A percentile compares a stretch with the other conserved stretches of the same genome.
Evolutionary conservation across 345 rosid genomes (phyloP).

Genomic region (Dimocarpus longan): DNA sequence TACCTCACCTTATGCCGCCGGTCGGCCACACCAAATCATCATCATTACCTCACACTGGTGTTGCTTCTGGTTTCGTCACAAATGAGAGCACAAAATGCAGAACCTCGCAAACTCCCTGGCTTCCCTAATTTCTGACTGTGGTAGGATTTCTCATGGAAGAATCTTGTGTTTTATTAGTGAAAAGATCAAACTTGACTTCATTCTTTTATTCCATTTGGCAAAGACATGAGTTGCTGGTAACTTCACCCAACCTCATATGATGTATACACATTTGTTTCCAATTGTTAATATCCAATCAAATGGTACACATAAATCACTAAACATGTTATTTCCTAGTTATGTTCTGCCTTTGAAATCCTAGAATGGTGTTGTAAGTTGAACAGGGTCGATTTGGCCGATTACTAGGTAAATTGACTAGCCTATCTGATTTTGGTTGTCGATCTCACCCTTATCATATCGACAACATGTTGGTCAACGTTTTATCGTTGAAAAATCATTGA

Average conservation of each 20-base stretch:
- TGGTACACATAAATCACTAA: neutral
- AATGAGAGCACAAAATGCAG: slow-evolving; percentile 15
- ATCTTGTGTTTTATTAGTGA: neutral
- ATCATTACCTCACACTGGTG: too few species aligned
- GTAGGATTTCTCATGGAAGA: slow-evolving; percentile 12
- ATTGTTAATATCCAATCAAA: neutral
- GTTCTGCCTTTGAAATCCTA: neutral
- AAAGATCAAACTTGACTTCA: slow-evolving; percentile 19
- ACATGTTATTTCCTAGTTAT: neutral
- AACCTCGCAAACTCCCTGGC: slow-evolving; percentile 17
- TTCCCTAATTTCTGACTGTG: slow-evolving; percentile 23
- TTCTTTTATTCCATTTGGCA: too few species aligned
- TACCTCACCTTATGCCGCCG: too few species aligned
- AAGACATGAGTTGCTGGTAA: neutral
- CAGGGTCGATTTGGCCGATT: too few species aligned
- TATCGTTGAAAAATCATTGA: too few species aligned
- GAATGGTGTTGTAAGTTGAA: neutral
- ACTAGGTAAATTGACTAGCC: too few species aligned
- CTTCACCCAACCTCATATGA: neutral
- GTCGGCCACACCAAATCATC: too few species aligned
- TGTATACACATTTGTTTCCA: neutral
- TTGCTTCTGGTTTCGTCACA: too few species aligned
- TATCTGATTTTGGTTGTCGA: too few species aligned
- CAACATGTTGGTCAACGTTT: too few species aligned
- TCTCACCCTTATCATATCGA: too few species aligned